Base-by-base conservation (phyloP, 2,329 filamentous ascomycete genomes). In the Aspergillus novofumigatus region DNA sequence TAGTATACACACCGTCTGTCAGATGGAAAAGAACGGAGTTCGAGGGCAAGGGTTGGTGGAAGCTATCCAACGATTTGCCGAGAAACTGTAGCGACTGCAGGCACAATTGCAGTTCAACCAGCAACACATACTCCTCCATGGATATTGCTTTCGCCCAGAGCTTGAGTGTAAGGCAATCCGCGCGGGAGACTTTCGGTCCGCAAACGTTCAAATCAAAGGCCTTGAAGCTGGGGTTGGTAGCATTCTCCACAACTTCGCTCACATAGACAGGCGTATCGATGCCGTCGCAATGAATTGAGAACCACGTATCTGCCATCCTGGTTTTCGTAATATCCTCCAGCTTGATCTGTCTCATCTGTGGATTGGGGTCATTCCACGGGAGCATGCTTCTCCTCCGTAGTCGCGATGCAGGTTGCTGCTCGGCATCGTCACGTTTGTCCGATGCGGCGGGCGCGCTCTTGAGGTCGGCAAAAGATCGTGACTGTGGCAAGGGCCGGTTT, bases 181-280 rank as follows among this genome's bases (percentile, higher is more conserved):
- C 77, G 56, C 92, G 84, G 8, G 89, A 88, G 23, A 92, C 80
- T 2, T 75, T 70, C 0, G 89, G 83, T 0, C 83, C 85, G 60
- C 82, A 85, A 5, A 80, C 75, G 25, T 83, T 82, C 5, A 96
- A 81, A 60, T 95, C 88, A 70, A 97, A 95, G 70, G 90, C 88
- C 47, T 85, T 86, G 71, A 96, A 97, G 66, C 89, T 91, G 61
- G 94, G 94, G 72, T 97, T 97, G 75, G 91, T 92, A n/a, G 90
- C 86, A 67, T 86, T 86, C 64, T 89, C 83, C 28, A 87, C 83
- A 23, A 89, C 80, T 75, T 97, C 93, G 68, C 92, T 96, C 66
- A 96, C 84, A 72, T 97, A 97, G n/a, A 97, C 77, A 0, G 93
- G 92, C 17, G 91, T 87, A 49, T 81, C 75, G 52, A 85, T 75